Conservation (phyloP, 768 basidiomycete species). For the Leccinum uliginosum region DNA sequence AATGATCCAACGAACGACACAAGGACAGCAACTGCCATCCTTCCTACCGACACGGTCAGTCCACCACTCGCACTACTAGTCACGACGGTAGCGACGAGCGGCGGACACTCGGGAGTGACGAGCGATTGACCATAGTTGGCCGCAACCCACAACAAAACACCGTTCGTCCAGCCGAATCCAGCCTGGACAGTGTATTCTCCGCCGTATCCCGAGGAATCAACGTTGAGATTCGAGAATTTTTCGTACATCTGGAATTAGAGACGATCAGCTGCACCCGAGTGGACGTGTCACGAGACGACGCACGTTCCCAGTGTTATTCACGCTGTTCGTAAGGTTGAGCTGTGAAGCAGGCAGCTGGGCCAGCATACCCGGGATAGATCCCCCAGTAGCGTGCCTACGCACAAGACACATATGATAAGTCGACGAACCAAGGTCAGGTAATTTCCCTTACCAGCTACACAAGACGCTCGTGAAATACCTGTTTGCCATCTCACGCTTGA, state of each 20-base stretch:
- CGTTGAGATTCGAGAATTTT: slow-evolving; percentile 76
- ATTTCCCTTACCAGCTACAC: slow-evolving; percentile 72
- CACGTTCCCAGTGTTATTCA: slow-evolving; percentile 71
- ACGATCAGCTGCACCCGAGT: neutral
- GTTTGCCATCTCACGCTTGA: slow-evolving; percentile 76
- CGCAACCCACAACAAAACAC: slow-evolving; percentile 72
- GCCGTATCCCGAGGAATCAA: slow-evolving; percentile 74
- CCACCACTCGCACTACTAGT: slow-evolving; percentile 3
- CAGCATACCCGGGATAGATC: slow-evolving; percentile 67
- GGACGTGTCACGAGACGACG: slow-evolving; percentile 23
- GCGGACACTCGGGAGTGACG: slow-evolving; percentile 61
- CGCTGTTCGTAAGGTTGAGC: slow-evolving; percentile 64
- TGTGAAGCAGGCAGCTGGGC: slow-evolving; percentile 65
- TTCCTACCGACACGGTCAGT: neutral
- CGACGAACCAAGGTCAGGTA: neutral
- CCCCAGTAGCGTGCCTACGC: slow-evolving; percentile 79
- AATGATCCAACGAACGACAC: slow-evolving; percentile 1
- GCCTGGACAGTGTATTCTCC: slow-evolving; percentile 89
- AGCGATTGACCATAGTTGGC: slow-evolving; percentile 60
- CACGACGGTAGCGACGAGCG: slow-evolving; percentile 20
- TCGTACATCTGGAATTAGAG: slow-evolving; percentile 66
- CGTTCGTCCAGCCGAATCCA: slow-evolving; percentile 90
- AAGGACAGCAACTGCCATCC: neutral
- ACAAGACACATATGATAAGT: neutral
- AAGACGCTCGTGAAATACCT: slow-evolving; percentile 78